Evolutionary conservation across 805 yeast genomes (phyloP).

Genomic region (Kluyveromyces dobzhanskii): DNA sequence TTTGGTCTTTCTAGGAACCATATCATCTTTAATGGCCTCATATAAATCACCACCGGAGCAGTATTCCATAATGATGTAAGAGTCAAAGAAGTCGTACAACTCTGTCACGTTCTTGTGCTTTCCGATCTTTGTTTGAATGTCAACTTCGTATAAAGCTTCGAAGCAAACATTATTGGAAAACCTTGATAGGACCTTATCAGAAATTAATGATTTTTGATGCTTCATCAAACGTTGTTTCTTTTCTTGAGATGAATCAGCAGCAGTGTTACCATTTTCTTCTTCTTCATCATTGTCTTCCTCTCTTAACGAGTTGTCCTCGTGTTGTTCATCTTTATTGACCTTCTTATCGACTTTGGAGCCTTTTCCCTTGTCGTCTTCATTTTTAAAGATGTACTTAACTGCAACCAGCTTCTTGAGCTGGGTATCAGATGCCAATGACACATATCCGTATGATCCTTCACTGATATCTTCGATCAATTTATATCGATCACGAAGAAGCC

Average conservation of each 20-base stretch:
- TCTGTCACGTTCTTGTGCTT: constrained; percentile 50
- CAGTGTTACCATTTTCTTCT: constrained; percentile 8
- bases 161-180: constrained; percentile 36
- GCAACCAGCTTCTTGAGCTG: constrained; percentile 55
- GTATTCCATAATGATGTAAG: constrained; percentile 69
- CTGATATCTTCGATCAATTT: constrained; percentile 65
- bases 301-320: too few species aligned
- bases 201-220: constrained; percentile 29
- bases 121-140: constrained; percentile 56
- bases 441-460: constrained; percentile 91
- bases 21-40: constrained; percentile 56
- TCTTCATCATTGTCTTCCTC: constrained; percentile 11
- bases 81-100: constrained; percentile 53
- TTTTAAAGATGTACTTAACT: constrained; percentile 70
- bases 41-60: constrained; percentile 84
- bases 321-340: constrained; percentile 12
- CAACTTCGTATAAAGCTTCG: constrained; percentile 64
- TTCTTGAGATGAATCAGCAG: constrained; percentile 14
- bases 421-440: constrained; percentile 73
- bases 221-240: constrained; percentile 17
- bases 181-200: constrained; percentile 26
- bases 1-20: constrained; percentile 48
- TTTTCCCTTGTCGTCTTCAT: constrained; percentile 33
- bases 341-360: constrained; percentile 1
- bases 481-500: constrained; percentile 55